A percentile compares a stretch with the other conserved stretches of the same genome.
Evolutionary conservation across 2,329 filamentous ascomycete genomes (phyloP).

Genomic region (Diaporthe sp.): DNA sequence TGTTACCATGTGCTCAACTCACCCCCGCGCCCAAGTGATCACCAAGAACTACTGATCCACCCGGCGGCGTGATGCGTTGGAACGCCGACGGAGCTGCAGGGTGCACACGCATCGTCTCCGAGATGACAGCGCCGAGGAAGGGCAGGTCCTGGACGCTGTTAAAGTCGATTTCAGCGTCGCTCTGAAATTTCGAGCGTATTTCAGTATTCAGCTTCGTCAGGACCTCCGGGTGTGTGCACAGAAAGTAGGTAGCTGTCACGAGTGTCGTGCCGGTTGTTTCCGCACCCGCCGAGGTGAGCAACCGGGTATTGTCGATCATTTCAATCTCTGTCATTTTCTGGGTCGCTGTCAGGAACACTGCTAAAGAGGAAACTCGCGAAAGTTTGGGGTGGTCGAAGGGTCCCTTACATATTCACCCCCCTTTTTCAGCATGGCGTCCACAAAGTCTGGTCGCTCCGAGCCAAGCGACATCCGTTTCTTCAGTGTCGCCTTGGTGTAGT

Average conservation of each 20-base stretch:
- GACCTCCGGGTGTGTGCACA: conserved; percentile 53
- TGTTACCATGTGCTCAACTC: conserved; percentile 39
- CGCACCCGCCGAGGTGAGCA: conserved; percentile 58
- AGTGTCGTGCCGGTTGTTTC: conserved; percentile 64
- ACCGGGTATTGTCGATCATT: conserved; percentile 39
- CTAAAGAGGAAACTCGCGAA: too few species aligned
- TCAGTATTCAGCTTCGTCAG: conserved; percentile 54
- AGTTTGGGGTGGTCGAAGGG: neutral
- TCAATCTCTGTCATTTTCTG: conserved; percentile 36
- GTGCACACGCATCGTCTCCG: conserved; percentile 48
- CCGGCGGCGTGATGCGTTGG: conserved; percentile 42
- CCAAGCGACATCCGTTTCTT: conserved; percentile 17
- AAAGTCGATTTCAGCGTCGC: conserved; percentile 47
- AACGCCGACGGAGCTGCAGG: conserved; percentile 43
- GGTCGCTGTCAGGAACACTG: neutral
- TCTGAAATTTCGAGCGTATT: conserved; percentile 52
- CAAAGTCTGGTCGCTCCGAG: conserved; percentile 29
- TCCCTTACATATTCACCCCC: conserved; percentile 13
- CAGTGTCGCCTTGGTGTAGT: neutral
- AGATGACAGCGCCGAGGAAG: conserved; percentile 49
- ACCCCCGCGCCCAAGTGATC: conserved; percentile 48
- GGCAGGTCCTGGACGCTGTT: conserved; percentile 42
- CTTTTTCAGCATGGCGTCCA: conserved; percentile 31
- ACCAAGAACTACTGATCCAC: conserved; percentile 48
- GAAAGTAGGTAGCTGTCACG: conserved; percentile 51